phyloP scores from a whole-genome alignment of 2,329 filamentous ascomycete genomes.

The Calycina marina region DNA sequence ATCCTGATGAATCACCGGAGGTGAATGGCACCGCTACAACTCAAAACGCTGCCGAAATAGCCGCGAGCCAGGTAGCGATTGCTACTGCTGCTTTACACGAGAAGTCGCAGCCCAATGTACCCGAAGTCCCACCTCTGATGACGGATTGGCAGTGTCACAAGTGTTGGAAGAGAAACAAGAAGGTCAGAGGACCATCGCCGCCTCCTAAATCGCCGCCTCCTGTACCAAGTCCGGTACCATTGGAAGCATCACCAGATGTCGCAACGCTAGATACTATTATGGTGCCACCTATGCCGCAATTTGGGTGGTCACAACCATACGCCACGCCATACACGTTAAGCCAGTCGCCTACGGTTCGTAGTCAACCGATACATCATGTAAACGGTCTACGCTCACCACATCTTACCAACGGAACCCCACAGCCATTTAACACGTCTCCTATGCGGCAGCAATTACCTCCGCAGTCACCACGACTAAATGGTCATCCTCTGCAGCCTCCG shows the following conservation, averaged over 20 bases:
- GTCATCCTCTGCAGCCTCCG: constrained; percentile 24
- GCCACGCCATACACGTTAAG: constrained; percentile 30
- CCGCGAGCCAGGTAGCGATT: constrained; percentile 17
- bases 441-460: constrained; percentile 16
- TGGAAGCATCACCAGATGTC: constrained; percentile 25
- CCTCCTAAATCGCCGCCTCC: constrained; percentile 10
- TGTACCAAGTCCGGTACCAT: constrained; percentile 11
- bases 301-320: too few relatives aligned
- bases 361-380: constrained; percentile 29
- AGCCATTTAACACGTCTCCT: constrained; percentile 10
- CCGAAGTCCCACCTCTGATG: constrained; percentile 3
- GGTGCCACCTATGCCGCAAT: too few relatives aligned
- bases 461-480: constrained; percentile 30
- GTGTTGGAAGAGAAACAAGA: constrained; percentile 44
- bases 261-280: too few relatives aligned
- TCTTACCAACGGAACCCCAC: constrained; percentile 17
- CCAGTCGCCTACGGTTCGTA: constrained; percentile 35
- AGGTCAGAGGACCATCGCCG: constrained; percentile 17
- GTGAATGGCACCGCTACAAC: constrained; percentile 7
- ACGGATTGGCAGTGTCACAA: constrained; percentile 61
- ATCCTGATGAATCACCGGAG: constrained; percentile 3
- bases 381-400: constrained; percentile 28
- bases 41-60: constrained; percentile 4
- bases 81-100: constrained; percentile 21
- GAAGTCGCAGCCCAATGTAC: constrained; percentile 11